Evolutionary conservation across 78 protist species (phyloP), one percentile per base, ranked within the genome.

Genomic region (Speleostelium caveatum): DNA sequence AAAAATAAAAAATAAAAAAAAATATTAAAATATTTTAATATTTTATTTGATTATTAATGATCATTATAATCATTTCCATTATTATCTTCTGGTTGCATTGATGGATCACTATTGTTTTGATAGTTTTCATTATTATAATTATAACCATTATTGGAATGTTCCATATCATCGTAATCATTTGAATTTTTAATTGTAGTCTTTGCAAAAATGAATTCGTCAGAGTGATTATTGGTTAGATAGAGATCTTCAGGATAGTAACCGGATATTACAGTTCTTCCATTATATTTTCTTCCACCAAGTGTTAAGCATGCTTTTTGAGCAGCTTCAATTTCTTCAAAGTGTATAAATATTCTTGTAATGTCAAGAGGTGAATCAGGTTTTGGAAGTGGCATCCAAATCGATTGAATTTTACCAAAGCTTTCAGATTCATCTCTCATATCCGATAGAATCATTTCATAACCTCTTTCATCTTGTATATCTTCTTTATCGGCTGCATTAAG

Each of bases 161-260:
- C n/a, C n/a, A n/a, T n/a, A n/a, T n/a, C n/a, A n/a, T n/a, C n/a
- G n/a, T n/a, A n/a, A n/a, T n/a, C n/a, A n/a, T n/a, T n/a, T n/a
- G n/a, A n/a, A n/a, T n/a, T n/a, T n/a, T n/a, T n/a, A n/a, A n/a
- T n/a, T n/a, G n/a, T n/a, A n/a, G n/a, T n/a, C n/a, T n/a, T n/a
- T n/a, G n/a, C n/a, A n/a, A n/a, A 45, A 45, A 10, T 45, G 53
- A 45, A 45, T 45, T 45, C 53, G 53, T 45, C 53, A 10, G 6
- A 14, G 6, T 45, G 53, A 14, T 45, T 6, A 14, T 14, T 45
- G 6, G 6, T 45, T 45, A n/a, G 38, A 61, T 73, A 86, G 30
- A 68, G 36, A 69, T 93, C 95, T 30, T 93, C 95, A 14, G 80
- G 80, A 30, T 61, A 93, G 63, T 53, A 93, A 3, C 77, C 78